Base-by-base conservation (phyloP, 805 yeast genomes). In the Pichia kluyveri region DNA sequence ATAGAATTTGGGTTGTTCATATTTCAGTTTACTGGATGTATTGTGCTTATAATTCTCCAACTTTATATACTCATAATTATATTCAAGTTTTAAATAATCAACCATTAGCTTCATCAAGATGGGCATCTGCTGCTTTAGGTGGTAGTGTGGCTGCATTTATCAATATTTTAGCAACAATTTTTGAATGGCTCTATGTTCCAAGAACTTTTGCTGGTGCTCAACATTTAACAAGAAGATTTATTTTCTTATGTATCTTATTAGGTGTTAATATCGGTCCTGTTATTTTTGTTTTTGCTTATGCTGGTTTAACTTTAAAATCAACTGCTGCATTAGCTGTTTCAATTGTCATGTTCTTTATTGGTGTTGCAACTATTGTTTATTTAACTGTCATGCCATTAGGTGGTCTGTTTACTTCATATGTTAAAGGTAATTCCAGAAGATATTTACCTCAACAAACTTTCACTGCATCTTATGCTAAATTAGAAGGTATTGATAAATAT, bases 151-250 rank as follows among this genome's bases (percentile, higher is more conserved):
- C 97, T 46, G 69, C 82, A 51, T 63, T 77, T 44, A 79, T 93
- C 60, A 96, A 93, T 70, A 75, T 93, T 51, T 57, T 78, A 50
- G 99, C 99, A 44, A 90, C 98, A 30, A 50, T 89, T 37, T 79
- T 86, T 61, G 99, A 93, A 70, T 91, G 96, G 96, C 73, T 82
- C 65, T 93, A 89, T 61, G 98, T 93, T 52, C 99, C 99, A 57
- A 83, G 98, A 70, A 80, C 83, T 59, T 93, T 98, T 98, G 95
- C 98, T 36, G 99, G 99, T 69, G 97, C 98, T 67, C 98, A 91
- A 72, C 96, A 86, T 67, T 77, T 93, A 63, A 72, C 88, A 38
- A 87, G 96, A 70, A 83, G 99, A 66, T 74, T 93, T 60, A 63
- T 82, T 73, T 84, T 90, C 64, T 69, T 91, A 65, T 56, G 83